phyloP scores from a whole-genome alignment of 352 stramenopile genomes.

The Globisporangium viniferum region DNA sequence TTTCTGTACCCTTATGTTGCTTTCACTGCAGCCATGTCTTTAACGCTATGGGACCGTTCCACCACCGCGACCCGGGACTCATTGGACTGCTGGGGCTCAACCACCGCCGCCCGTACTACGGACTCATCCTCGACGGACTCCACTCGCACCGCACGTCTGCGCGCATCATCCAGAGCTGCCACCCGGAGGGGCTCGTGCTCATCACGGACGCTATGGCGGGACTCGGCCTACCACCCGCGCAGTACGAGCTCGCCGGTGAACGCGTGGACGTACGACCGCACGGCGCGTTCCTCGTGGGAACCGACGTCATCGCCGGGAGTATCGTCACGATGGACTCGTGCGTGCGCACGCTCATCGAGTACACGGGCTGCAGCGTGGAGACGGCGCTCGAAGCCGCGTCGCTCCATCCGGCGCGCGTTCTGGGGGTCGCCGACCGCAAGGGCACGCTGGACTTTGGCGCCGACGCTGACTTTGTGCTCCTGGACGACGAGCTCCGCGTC shows the following conservation, averaged over 20 bases:
- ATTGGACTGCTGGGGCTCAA: constrained; percentile 76
- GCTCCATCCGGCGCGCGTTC: constrained; percentile 63
- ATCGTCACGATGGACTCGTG: constrained; percentile 83
- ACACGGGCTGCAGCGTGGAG: constrained; percentile 77
- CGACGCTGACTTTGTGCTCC: constrained; percentile 80
- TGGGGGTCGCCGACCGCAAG: constrained; percentile 59
- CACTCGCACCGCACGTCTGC: constrained; percentile 81
- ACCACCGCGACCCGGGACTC: constrained; percentile 88
- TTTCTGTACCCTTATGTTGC: not conserved
- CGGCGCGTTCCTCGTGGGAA: constrained; percentile 55
- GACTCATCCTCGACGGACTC: constrained; percentile 87
- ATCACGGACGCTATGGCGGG: constrained; percentile 81
- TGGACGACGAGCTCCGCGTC: constrained; percentile 70
- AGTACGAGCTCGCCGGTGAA: constrained; percentile 72
- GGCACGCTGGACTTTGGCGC: constrained; percentile 73
- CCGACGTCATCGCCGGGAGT: constrained; percentile 82
- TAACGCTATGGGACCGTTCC: constrained; percentile 91
- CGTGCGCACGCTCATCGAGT: constrained; percentile 71
- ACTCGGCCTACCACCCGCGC: constrained; percentile 73
- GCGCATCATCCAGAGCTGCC: constrained; percentile 75
- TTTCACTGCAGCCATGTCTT: constrained; percentile 66
- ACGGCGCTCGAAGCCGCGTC: constrained; percentile 76
- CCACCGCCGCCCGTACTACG: constrained; percentile 58
- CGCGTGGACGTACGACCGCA: constrained; percentile 50
- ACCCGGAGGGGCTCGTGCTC: constrained; percentile 78